Percentiles rank a stretch among this genome's conserved stretches.
Conservation (phyloP, 306 rosid species). For the Elaeagnus macrophylla region DNA sequence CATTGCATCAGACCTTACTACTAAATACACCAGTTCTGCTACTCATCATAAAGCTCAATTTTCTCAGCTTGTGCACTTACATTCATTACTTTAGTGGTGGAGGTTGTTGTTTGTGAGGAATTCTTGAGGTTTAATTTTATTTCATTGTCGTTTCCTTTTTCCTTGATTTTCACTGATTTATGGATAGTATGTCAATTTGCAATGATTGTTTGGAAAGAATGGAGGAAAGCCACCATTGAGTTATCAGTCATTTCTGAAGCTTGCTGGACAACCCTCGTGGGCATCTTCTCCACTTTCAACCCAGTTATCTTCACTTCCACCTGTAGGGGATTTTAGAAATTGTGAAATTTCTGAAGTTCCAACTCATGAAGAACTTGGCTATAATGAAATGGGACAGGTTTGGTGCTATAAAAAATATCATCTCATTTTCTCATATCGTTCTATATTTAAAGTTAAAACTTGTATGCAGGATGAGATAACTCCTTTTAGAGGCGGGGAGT, state of each 20-base stretch:
- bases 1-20: no score
- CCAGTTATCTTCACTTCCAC: slow-evolving; percentile 55
- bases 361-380: slow-evolving; percentile 66
- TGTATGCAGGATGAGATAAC: slow-evolving; percentile 57
- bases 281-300: slow-evolving; percentile 32
- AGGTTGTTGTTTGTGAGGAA: background rate
- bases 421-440: background rate
- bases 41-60: no score
- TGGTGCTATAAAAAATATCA: background rate
- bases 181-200: slow-evolving; percentile 18
- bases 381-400: slow-evolving; percentile 52
- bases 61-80: no score
- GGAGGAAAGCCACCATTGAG: slow-evolving; percentile 87
- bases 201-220: slow-evolving; percentile 41
- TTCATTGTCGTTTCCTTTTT: background rate
- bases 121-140: background rate
- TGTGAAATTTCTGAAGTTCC: slow-evolving; percentile 62
- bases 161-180: slow-evolving; percentile 12
- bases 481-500: slow-evolving; percentile 93
- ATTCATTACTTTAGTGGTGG: no score
- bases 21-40: no score
- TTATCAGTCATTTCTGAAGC: slow-evolving; percentile 79
- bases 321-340: slow-evolving; percentile 42
- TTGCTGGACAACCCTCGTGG: slow-evolving; percentile 63
- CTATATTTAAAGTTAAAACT: slow-evolving; percentile 10